Base-by-base conservation (phyloP, 768 basidiomycete species). In the Leccinum uliginosum region DNA sequence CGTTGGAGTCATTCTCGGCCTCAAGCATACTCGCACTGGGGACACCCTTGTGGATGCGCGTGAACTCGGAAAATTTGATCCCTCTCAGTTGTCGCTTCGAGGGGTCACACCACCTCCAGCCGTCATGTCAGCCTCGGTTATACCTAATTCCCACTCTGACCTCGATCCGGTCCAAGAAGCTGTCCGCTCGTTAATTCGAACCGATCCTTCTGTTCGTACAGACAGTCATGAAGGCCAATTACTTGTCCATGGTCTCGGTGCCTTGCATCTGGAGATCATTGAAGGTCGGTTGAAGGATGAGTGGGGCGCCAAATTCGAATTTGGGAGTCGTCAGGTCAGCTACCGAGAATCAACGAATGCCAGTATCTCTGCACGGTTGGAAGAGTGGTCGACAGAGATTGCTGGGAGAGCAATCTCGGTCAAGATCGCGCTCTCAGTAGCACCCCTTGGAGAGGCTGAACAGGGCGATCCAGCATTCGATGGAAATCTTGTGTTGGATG, bases 221-320 rank as follows among this genome's bases (percentile, higher is more conserved):
- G 92, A 93, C 53, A 74, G 76, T 3, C 85, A 89, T 54, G 92
- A 94, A 61, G 92, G 91, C 1, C 92, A 94, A 64, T 75, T 91
- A 32, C 78, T 94, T 29, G 79, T 91, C 1, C 89, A 93, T 62
- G 91, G 91, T 2, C 82, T 94, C 43, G 92, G 92, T 14, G 83
- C 88, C 29, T 78, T 94, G 12, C 92, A 94, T 66, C 80, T 94
- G n/a, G 92, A 94, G 70, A 93, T 94, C 54, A 79, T 93, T 10
- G 89, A 91, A 71, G 82, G 84, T n/a, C 80, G 93, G 44, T 75
- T 94, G 26, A 79, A 76, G 53, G 84, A 90, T 55, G 92, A 93
- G 71, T 94, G 88, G 87, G 79, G 82, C 30, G 89, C 76, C 30
- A 78, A 81, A 46, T 92, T 90, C 65, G 85, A 92, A 65, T 81